Evolutionary conservation across 1,284 basidiomycete species (phyloP), one percentile per base, ranked within the genome.

Genomic region (Sporisorium scitamineum): DNA sequence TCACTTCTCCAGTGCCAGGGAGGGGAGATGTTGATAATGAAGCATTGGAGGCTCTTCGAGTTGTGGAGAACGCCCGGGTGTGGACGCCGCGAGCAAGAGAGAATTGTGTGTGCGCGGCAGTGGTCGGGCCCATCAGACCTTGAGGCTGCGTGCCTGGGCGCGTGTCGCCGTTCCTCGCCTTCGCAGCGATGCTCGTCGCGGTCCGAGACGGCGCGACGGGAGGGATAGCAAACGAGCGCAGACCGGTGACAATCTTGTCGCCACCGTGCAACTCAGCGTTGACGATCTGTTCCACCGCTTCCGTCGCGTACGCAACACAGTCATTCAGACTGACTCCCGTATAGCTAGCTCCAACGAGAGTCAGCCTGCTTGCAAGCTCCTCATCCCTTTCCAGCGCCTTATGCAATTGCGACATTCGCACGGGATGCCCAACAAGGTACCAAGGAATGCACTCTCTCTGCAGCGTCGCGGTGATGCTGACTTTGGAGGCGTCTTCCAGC

Each of bases 241-340:
- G 55, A 10, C 74, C 74, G 0, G 74, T 76, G 16, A 76, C 74
- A 8, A 61, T 31, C 29, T 34, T 14, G 18, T 59, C 50, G 1
- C 45, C 61, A 14, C 61, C 60, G 22, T 68, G 8, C n/a, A 72
- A 42, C 54, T 76, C 74, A 2, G 74, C 74, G 14, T 58, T 50
- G 7, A 70, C 69, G n/a, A 78, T 61, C 31, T 57, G 50, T 22
- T 76, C 63, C 5, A 71, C 73, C 10, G 76, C 68, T 32, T 72
- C 64, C 13, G 62, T 71, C 20, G 78, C 71, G 27, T 78, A 69
- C 2, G 81, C 80, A 0, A 96, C 89, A 84, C 94, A 95, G 82
- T 97, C 95, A 18, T 93, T 93, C 5, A 97, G 89, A 64, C 94
- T 95, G 1, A 96, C 93, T 0, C 94, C 95, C 0, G 90, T 90